Percentiles rank a stretch among this genome's conserved stretches.
Evolutionary conservation across 345 rosid species (phyloP).

Genomic region (Erysimum cheiranthoides): DNA sequence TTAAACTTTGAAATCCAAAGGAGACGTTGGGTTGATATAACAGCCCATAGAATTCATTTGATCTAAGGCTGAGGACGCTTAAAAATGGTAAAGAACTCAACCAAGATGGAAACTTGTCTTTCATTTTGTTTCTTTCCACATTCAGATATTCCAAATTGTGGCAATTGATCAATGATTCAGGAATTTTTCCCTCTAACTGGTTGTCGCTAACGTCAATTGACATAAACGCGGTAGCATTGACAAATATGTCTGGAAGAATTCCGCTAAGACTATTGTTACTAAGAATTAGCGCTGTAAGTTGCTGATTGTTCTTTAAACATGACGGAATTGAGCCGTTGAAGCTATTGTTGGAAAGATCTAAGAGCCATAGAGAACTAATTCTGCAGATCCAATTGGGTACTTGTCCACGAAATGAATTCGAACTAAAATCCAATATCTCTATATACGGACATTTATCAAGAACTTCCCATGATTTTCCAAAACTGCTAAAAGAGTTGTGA

Average conservation of each 20-base stretch:
- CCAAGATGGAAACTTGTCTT: no score
- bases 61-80: no score
- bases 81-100: no score
- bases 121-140: neutral
- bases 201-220: neutral
- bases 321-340: neutral
- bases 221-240: neutral
- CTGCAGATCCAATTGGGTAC: no score
- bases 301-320: neutral
- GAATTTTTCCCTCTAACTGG: no score
- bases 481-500: no score
- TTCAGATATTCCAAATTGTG: neutral
- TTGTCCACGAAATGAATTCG: neutral
- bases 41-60: slow-evolving; percentile 44
- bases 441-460: no score
- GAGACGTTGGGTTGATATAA: slow-evolving; percentile 9
- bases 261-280: neutral
- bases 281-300: no score
- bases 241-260: neutral
- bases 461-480: no score
- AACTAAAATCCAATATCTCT: no score
- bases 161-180: neutral
- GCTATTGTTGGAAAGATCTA: neutral
- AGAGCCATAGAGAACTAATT: no score
- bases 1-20: slow-evolving; percentile 41